Base-by-base conservation (phyloP, 2,329 filamentous ascomycete species). In the Mycosphaerella sp. region DNA sequence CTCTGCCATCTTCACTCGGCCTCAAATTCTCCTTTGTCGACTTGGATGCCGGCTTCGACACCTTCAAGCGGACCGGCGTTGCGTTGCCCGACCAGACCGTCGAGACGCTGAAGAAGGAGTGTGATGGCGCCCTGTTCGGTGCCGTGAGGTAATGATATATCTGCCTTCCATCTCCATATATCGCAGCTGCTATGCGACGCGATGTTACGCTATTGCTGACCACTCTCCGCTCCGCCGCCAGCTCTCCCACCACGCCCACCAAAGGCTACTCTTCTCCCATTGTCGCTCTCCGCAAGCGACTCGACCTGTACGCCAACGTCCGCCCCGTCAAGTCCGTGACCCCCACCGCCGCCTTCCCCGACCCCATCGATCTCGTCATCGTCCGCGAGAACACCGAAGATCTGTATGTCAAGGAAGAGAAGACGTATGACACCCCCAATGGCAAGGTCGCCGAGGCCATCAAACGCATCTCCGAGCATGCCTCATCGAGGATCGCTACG, bases 321-420 rank as follows among this genome's bases (percentile, higher is more conserved):
- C 87, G 93, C 38, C 92, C 92, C 51, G 93, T 97, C 72, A 96
- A 96, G 78, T 87, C 86, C 44, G 82, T 89, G 59, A 57, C 59
- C n/a, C 68, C 77, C 59, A 86, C 82, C 34, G 80, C 82, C 51
- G 71, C 73, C 8, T 70, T 70, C 47, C 86, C 87, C 59, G 67
- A 71, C 58, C 68, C 69, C 1, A 90, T 96, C 68, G 93, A 98
- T 75, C 86, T 98, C 72, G 93, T 98, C 67, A 98, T 97, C 67
- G 93, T 97, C 52, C 88, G 93, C 62, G 93, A 98, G 76, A 98
- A 98, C 78, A 98, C 93, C 32, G 93, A 98, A 77, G 93, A 98
- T 72, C 81, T 98, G 40, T 95, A 95, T 74, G 92, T 98, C 66
- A 97, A 97, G 78, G 87, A 97, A 72, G 93, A 98, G 78, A 85